Conservation (phyloP, 2,329 filamentous ascomycete species). For the Diaporthe ampelina region DNA sequence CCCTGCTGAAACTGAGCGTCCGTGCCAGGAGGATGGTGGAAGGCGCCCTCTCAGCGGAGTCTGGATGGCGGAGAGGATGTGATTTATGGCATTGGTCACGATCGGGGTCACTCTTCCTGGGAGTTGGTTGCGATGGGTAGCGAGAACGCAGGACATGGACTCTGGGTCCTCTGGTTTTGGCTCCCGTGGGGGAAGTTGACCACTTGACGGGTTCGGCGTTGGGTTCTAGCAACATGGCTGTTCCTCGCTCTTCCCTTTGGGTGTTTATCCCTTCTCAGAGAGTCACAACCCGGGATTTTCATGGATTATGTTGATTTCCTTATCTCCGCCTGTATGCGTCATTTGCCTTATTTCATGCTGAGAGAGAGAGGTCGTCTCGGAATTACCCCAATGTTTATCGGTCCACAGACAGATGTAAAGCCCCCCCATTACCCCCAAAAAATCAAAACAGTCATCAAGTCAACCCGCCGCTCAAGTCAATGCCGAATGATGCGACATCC, state of each 20-base stretch:
- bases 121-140: constrained; percentile 54
- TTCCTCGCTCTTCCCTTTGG: constrained; percentile 29
- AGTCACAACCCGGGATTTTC: constrained; percentile 40
- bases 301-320: constrained; percentile 43
- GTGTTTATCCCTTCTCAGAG: constrained; percentile 33
- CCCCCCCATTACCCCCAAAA: constrained; percentile 39
- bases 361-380: constrained; percentile 41
- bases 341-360: constrained; percentile 42
- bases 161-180: constrained; percentile 50
- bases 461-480: constrained; percentile 18
- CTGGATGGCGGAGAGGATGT: constrained; percentile 41
- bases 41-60: constrained; percentile 39
- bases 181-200: constrained; percentile 44
- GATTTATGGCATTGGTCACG: constrained; percentile 47
- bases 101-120: constrained; percentile 52
- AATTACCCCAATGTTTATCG: constrained; percentile 43
- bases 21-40: constrained; percentile 39
- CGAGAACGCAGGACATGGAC: constrained; percentile 57
- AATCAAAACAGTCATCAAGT: constrained; percentile 43
- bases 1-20: constrained; percentile 35
- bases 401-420: constrained; percentile 42
- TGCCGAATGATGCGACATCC: constrained; percentile 15
- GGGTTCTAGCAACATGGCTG: constrained; percentile 37
- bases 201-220: constrained; percentile 32
- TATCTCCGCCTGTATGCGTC: constrained; percentile 42